Percentiles rank a stretch among this genome's conserved stretches.
Evolutionary conservation across 2,329 filamentous ascomycete genomes (phyloP).

Genomic region (Beauveria sp.): DNA sequence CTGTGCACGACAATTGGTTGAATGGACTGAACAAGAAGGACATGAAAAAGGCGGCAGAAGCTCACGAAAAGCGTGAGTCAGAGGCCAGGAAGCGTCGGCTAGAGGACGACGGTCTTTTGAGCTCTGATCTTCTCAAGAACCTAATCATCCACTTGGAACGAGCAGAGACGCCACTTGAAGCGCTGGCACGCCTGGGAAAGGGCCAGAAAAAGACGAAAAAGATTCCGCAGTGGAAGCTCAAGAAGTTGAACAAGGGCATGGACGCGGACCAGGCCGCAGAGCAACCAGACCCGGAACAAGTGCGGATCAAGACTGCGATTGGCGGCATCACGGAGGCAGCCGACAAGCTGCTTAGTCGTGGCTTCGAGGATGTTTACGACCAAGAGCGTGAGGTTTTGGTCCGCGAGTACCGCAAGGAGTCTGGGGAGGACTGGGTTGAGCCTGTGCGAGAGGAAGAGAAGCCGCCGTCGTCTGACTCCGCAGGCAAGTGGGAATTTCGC

Average conservation of each 20-base stretch:
- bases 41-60: slow-evolving; percentile 79
- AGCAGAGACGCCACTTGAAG: slow-evolving; percentile 82
- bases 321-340: slow-evolving; percentile 82
- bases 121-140: slow-evolving; percentile 63
- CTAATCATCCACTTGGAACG: slow-evolving; percentile 68
- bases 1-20: slow-evolving; percentile 85
- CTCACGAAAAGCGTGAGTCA: slow-evolving; percentile 75
- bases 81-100: slow-evolving; percentile 65
- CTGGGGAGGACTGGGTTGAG: slow-evolving; percentile 74
- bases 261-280: slow-evolving; percentile 62
- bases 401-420: slow-evolving; percentile 75
- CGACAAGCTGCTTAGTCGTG: slow-evolving; percentile 75
- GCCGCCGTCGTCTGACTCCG: slow-evolving; percentile 53
- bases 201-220: slow-evolving; percentile 52
- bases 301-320: slow-evolving; percentile 63
- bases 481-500: slow-evolving; percentile 69
- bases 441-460: slow-evolving; percentile 46
- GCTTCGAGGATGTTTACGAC: slow-evolving; percentile 87
- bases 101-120: slow-evolving; percentile 66
- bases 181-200: slow-evolving; percentile 72
- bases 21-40: slow-evolving; percentile 91
- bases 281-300: slow-evolving; percentile 66
- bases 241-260: slow-evolving; percentile 52
- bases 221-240: slow-evolving; percentile 61
- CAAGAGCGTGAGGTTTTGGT: slow-evolving; percentile 76